A percentile compares a stretch with the other conserved stretches of the same genome.
Evolutionary conservation across 345 rosid genomes (phyloP).

Genomic region (Corymbia maculata): DNA sequence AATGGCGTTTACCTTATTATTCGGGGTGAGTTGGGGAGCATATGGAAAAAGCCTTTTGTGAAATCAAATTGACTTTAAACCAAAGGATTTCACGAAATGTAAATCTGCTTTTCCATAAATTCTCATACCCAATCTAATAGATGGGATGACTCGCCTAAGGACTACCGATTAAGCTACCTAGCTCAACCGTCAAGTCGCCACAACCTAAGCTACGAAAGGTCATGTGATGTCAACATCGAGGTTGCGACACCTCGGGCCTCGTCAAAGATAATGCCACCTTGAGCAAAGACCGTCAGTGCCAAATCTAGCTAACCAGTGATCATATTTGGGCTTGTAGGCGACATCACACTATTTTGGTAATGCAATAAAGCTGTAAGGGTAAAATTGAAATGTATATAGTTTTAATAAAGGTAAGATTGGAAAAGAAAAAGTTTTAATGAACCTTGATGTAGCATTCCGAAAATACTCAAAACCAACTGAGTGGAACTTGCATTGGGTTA

Average conservation of each 20-base stretch:
- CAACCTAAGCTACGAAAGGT: background rate
- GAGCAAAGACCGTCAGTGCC: background rate
- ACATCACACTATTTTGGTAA: background rate
- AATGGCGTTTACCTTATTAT: background rate
- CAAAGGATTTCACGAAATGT: background rate
- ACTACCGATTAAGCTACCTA: background rate
- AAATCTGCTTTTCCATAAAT: background rate
- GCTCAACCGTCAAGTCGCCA: background rate
- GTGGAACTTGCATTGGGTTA: too few species aligned
- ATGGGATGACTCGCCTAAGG: background rate
- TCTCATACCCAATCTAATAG: fast-evolving
- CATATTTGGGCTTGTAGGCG: background rate
- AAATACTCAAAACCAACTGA: background rate
- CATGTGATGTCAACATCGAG: background rate
- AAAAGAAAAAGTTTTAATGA: background rate
- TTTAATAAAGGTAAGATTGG: background rate
- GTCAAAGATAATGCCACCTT: background rate
- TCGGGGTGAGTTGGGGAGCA: background rate
- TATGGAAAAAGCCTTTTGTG: background rate
- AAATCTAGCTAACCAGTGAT: background rate
- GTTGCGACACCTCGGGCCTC: background rate
- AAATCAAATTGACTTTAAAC: background rate
- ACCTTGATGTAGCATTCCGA: background rate
- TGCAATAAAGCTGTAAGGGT: background rate
- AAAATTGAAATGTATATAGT: background rate